phyloP scores from a whole-genome alignment of 768 basidiomycete species.

The Hygrocybe coccinea region DNA sequence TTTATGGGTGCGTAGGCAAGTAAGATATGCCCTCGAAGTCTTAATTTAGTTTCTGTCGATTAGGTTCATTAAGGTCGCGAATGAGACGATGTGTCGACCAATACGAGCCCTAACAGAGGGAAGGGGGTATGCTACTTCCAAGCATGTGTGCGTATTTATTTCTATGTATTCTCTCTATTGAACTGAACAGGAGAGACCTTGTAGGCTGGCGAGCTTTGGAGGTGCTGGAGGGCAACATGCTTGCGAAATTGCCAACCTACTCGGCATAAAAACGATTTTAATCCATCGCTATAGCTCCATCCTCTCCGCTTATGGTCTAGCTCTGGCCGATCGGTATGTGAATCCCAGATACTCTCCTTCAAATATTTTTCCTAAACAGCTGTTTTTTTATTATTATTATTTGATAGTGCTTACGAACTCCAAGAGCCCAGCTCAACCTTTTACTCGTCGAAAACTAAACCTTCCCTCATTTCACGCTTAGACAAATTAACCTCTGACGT shows the following conservation, averaged over 20 bases:
- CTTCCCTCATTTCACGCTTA: conserved; percentile 56
- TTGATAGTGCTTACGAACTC: conserved; percentile 66
- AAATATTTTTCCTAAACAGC: not conserved
- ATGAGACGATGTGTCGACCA: conserved; percentile 94
- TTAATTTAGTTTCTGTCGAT: not conserved
- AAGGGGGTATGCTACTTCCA: conserved; percentile 74
- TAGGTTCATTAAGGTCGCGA: conserved; percentile 93
- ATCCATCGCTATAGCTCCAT: conserved; percentile 92
- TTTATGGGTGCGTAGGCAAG: conserved; percentile 62
- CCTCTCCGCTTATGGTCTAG: conserved; percentile 90
- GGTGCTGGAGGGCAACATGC: conserved; percentile 91
- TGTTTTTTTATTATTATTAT: not conserved
- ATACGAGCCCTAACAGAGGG: conserved; percentile 90
- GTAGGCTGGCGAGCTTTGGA: conserved; percentile 78
- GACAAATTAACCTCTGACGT: conserved; percentile 66
- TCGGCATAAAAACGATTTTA: conserved; percentile 84
- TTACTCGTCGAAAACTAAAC: conserved; percentile 56
- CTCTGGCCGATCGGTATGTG: conserved; percentile 67
- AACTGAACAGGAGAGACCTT: not conserved
- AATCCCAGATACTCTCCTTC: not conserved
- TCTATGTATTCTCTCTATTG: not conserved
- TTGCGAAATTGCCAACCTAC: conserved; percentile 80
- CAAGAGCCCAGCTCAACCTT: conserved; percentile 87
- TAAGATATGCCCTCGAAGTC: not conserved
- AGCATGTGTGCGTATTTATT: conserved; percentile 51